Conservation (phyloP, 2,329 filamentous ascomycete species). For the Ascochyta clinopodiicola region DNA sequence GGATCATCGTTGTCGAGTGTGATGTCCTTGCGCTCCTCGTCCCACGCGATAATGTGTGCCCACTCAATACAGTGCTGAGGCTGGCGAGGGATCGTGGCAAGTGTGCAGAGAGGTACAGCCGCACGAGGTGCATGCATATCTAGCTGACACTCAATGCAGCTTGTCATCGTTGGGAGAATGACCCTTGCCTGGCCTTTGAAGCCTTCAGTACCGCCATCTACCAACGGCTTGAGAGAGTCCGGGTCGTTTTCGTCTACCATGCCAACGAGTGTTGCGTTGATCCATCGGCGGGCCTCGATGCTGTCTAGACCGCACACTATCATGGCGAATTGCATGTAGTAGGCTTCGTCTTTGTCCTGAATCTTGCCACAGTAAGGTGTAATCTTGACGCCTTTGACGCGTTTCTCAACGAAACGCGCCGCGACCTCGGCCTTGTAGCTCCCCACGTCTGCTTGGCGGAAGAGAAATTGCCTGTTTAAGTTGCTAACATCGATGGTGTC, state of each 20-base stretch:
- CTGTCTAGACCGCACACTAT: conserved; percentile 95
- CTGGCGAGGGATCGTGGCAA: conserved; percentile 94
- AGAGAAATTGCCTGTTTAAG: conserved; percentile 95
- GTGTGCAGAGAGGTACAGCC: conserved; percentile 94
- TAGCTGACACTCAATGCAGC: conserved; percentile 96
- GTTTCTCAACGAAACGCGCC: conserved; percentile 85
- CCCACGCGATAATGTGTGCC: conserved; percentile 98
- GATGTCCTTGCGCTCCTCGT: conserved; percentile 72
- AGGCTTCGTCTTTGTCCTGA: conserved; percentile 94
- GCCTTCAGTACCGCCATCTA: conserved; percentile 96
- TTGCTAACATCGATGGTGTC: conserved; percentile 99
- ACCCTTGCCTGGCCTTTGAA: conserved; percentile 98
- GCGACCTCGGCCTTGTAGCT: conserved; percentile 94
- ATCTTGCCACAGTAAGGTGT: conserved; percentile 94
- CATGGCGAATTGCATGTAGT: conserved; percentile 96
- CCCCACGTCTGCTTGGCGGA: conserved; percentile 88
- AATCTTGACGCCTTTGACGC: conserved; percentile 89
- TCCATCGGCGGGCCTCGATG: conserved; percentile 97
- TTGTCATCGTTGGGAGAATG: conserved; percentile 88
- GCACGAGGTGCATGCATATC: conserved; percentile 98
- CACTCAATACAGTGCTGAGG: conserved; percentile 98
- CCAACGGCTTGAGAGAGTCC: conserved; percentile 88
- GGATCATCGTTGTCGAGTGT: conserved; percentile 93
- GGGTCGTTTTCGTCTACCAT: conserved; percentile 85
- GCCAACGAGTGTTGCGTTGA: conserved; percentile 89